These are phyloP conservation scores for Aegilops speltoides DNA, from an alignment of 176 grass and related monocot species.

Conservation along the genomic window DNA sequence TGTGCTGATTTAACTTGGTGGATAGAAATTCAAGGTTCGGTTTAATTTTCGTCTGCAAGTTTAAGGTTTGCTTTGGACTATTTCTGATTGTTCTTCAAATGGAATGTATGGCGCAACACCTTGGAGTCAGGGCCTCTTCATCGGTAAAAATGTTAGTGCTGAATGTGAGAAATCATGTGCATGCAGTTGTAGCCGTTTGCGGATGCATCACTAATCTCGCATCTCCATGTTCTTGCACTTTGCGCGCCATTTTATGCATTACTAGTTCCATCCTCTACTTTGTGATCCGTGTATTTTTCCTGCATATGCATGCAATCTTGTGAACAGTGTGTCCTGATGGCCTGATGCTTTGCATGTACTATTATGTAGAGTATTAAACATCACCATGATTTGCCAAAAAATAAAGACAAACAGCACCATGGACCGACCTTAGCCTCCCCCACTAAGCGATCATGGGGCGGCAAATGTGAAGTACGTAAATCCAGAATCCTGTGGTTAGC, in stretches of 20 bases:
- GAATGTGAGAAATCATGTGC: no score
- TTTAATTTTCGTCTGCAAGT: no score
- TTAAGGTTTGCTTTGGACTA: no score
- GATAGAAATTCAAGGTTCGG: no score
- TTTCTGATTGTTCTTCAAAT: no score
- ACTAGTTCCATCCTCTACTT: background rate
- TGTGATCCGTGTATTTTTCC: background rate
- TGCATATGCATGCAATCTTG: background rate
- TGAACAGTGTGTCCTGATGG: background rate
- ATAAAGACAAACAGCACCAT: background rate
- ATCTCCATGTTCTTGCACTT: no score
- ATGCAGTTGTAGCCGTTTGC: no score
- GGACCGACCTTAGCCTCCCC: slow-evolving; percentile 5
- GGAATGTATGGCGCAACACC: no score
- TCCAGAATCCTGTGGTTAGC: background rate
- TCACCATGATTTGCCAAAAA: background rate
- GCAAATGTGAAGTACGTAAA: background rate
- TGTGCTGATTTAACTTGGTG: no score
- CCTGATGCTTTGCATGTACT: background rate
- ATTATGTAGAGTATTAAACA: background rate
- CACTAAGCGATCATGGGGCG: slow-evolving; percentile 38
- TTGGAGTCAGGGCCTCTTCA: no score
- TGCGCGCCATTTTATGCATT: background rate
- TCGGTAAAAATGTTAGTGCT: no score
- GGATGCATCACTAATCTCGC: no score